Percentiles rank a stretch among this genome's conserved stretches.
Conservation (phyloP, 2,329 filamentous ascomycete species). For the Trichophyton rubrum region DNA sequence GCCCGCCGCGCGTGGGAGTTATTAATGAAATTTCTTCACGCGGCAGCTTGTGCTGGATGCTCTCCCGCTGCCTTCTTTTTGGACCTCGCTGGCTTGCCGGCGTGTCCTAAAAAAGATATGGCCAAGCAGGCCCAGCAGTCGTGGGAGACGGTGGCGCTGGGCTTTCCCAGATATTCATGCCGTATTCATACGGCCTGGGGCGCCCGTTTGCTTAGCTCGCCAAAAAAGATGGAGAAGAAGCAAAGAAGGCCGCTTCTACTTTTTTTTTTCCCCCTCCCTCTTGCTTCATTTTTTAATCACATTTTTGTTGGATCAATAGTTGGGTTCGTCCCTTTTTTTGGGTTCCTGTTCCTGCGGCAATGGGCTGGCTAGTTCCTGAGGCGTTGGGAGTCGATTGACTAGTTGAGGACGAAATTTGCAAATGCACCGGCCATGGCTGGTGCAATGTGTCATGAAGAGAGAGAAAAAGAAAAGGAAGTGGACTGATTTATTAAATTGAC, state of each 20-base stretch:
- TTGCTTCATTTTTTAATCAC: neutral
- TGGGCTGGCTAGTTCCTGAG: neutral
- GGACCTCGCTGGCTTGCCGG: neutral
- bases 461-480: neutral
- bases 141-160: neutral
- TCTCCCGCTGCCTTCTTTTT: neutral
- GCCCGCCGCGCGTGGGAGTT: neutral
- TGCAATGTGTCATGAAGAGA: neutral
- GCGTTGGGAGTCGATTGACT: neutral
- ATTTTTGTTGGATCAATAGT: neutral
- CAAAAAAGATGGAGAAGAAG: neutral
- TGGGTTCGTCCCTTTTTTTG: neutral
- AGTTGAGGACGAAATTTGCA: neutral
- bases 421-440: neutral
- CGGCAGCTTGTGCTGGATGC: neutral
- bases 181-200: neutral
- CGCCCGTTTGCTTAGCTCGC: neutral
- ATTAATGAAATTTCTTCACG: neutral
- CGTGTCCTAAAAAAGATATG: neutral
- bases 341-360: conserved; percentile 1
- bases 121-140: neutral
- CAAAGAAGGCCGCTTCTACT: too few species aligned
- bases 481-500: neutral
- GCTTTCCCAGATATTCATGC: neutral
- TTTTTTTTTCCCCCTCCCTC: neutral